Conservation (phyloP, 352 stramenopile genomes). For the Bremia lactucae region DNA sequence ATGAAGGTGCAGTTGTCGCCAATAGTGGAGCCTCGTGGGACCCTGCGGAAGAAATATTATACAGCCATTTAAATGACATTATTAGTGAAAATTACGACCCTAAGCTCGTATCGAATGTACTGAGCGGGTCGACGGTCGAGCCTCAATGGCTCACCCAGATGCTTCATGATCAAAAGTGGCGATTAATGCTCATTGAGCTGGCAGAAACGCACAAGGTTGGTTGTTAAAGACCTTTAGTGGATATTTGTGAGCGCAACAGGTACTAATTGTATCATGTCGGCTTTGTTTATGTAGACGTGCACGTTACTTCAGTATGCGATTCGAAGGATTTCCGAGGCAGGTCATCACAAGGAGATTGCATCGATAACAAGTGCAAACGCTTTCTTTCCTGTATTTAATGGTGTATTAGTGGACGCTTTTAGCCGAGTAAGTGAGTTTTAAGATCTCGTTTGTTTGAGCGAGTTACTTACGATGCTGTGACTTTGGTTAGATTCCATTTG, state of each 20-base stretch:
- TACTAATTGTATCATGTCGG: constrained; percentile 5
- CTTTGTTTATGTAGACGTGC: constrained; percentile 37
- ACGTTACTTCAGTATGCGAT: constrained; percentile 81
- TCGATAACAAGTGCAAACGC: constrained; percentile 76
- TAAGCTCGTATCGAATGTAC: constrained; percentile 76
- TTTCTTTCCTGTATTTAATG: constrained; percentile 81
- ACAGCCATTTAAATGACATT: constrained; percentile 61
- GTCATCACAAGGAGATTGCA: constrained; percentile 83
- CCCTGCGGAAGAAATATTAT: constrained; percentile 65
- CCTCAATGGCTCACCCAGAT: constrained; percentile 80
- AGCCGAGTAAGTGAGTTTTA: constrained; percentile 34
- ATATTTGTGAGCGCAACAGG: not conserved
- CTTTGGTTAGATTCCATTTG: constrained; percentile 58
- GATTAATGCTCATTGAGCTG: constrained; percentile 76
- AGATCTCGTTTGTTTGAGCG: not conserved
- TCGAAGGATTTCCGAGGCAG: constrained; percentile 72
- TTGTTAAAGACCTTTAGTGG: not conserved
- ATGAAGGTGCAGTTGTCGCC: constrained; percentile 47
- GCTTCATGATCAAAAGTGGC: constrained; percentile 72
- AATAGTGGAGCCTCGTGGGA: constrained; percentile 69
- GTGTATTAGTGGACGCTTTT: constrained; percentile 65
- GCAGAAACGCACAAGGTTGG: constrained; percentile 76
- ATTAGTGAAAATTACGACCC: constrained; percentile 78
- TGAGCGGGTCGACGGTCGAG: constrained; percentile 64
- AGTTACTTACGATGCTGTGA: not conserved